A percentile compares a stretch with the other conserved stretches of the same genome.
Conservation (phyloP, 2,329 filamentous ascomycete genomes). For the Zelopaecilomyces penicillatus region DNA sequence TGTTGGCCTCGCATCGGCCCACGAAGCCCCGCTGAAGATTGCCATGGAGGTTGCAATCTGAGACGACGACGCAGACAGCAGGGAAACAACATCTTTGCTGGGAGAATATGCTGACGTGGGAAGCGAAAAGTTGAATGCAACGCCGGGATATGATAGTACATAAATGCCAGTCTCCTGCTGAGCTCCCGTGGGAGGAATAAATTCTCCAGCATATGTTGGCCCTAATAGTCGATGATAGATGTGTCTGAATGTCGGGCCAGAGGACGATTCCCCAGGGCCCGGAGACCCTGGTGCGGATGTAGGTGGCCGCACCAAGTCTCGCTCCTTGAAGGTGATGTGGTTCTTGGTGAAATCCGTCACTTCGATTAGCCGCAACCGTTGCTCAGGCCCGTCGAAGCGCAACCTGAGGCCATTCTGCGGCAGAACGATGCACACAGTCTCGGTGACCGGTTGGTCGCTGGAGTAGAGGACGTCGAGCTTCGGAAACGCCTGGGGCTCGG, state of each 20-base stretch:
- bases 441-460: slow-evolving; percentile 60
- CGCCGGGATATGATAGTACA: slow-evolving; percentile 85
- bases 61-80: slow-evolving; percentile 71
- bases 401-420: slow-evolving; percentile 81
- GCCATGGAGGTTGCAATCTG: slow-evolving; percentile 79
- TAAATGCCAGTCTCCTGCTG: slow-evolving; percentile 61
- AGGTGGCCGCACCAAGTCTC: slow-evolving; percentile 64
- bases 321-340: slow-evolving; percentile 69
- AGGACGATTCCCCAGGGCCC: slow-evolving; percentile 22
- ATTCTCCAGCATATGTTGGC: slow-evolving; percentile 90
- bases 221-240: slow-evolving; percentile 92
- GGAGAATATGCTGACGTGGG: slow-evolving; percentile 66
- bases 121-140: slow-evolving; percentile 86
- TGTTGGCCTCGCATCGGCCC: slow-evolving; percentile 70
- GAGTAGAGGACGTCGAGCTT: slow-evolving; percentile 79
- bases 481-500: slow-evolving; percentile 74
- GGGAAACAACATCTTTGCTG: slow-evolving; percentile 71
- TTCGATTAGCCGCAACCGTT: slow-evolving; percentile 84
- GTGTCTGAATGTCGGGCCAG: slow-evolving; percentile 72
- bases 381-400: slow-evolving; percentile 88
- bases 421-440: slow-evolving; percentile 67
- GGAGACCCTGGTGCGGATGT: slow-evolving; percentile 28
- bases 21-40: slow-evolving; percentile 82
- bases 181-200: slow-evolving; percentile 54
- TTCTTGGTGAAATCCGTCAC: slow-evolving; percentile 83